phyloP scores from a whole-genome alignment of 768 basidiomycete species.

The Collybia nuda region DNA sequence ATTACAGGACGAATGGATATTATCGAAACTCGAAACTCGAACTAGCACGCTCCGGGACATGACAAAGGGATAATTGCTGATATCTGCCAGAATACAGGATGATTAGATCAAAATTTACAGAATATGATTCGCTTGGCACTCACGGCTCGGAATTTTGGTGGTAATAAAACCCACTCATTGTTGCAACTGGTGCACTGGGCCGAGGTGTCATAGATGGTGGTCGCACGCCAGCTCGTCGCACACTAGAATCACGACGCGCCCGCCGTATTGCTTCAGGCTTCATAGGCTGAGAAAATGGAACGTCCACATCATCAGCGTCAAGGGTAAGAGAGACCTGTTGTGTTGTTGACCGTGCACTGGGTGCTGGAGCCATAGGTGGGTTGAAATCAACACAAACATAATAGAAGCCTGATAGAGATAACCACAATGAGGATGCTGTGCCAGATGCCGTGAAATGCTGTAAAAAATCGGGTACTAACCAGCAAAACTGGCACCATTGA shows the following conservation, averaged over 20 bases:
- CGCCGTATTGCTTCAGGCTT: conserved; percentile 35
- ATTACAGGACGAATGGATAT: conserved; percentile 19
- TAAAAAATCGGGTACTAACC: conserved; percentile 48
- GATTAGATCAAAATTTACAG: conserved; percentile 3
- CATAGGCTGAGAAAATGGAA: conserved; percentile 25
- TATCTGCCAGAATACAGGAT: conserved; percentile 50
- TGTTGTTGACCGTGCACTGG: conserved; percentile 22
- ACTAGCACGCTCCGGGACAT: conserved; percentile 71
- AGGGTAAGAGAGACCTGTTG: conserved; percentile 32
- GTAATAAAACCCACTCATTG: conserved; percentile 91
- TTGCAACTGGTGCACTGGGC: conserved; percentile 53
- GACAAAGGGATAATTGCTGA: conserved; percentile 82
- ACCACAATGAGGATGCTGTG: conserved; percentile 14
- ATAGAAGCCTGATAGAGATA: conserved; percentile 69
- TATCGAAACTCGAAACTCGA: conserved; percentile 89
- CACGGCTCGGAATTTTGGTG: conserved; percentile 92
- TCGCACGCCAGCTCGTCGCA: conserved; percentile 37
- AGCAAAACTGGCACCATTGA: conserved; percentile 93
- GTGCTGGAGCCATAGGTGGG: conserved; percentile 46
- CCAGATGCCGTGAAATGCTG: conserved; percentile 5
- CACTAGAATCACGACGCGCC: conserved; percentile 47
- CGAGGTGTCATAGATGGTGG: conserved; percentile 50
- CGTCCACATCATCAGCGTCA: conserved; percentile 21
- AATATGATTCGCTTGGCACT: conserved; percentile 28
- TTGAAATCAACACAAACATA: conserved; percentile 94